These are phyloP conservation scores for Aegilops sharonensis DNA, from an alignment of 176 grass and related monocot genomes.

Conservation along the genomic window DNA sequence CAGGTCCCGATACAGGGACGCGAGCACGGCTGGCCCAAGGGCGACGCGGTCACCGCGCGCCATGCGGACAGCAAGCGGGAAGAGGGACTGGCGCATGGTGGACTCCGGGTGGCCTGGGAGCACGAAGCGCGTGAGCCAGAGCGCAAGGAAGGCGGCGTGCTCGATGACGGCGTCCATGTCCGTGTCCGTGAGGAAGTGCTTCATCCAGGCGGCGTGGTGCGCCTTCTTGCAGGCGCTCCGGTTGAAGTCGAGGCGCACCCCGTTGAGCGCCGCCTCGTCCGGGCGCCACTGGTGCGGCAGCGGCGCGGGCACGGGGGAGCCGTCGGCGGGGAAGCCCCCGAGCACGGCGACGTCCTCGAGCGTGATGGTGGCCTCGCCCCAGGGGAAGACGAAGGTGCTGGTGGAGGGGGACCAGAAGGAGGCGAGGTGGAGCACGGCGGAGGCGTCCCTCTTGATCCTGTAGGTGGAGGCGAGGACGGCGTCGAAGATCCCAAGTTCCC, in stretches of 20 bases:
- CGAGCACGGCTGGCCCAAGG: constrained; percentile 66
- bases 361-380: constrained; percentile 83
- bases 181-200: constrained; percentile 59
- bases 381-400: constrained; percentile 75
- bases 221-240: constrained; percentile 92
- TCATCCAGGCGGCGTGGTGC: constrained; percentile 88
- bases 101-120: constrained; percentile 73
- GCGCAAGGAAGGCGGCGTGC: constrained; percentile 82
- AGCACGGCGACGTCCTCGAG: constrained; percentile 66
- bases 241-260: constrained; percentile 69
- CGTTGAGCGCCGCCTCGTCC: constrained; percentile 56
- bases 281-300: constrained; percentile 49
- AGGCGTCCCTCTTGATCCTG: constrained; percentile 54
- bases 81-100: constrained; percentile 70
- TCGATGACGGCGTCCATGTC: constrained; percentile 42
- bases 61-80: constrained; percentile 76
- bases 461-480: constrained; percentile 66
- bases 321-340: constrained; percentile 50
- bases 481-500: constrained; percentile 61
- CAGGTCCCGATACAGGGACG: constrained; percentile 79
- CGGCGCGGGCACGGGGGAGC: constrained; percentile 50
- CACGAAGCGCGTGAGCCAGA: constrained; percentile 84
- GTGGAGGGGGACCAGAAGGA: constrained; percentile 69
- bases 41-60: constrained; percentile 64
- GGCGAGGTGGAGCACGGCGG: constrained; percentile 48